Evolutionary conservation across 768 basidiomycete species (phyloP), one percentile per base, ranked within the genome.

Genomic region (Tylopilus sp.): DNA sequence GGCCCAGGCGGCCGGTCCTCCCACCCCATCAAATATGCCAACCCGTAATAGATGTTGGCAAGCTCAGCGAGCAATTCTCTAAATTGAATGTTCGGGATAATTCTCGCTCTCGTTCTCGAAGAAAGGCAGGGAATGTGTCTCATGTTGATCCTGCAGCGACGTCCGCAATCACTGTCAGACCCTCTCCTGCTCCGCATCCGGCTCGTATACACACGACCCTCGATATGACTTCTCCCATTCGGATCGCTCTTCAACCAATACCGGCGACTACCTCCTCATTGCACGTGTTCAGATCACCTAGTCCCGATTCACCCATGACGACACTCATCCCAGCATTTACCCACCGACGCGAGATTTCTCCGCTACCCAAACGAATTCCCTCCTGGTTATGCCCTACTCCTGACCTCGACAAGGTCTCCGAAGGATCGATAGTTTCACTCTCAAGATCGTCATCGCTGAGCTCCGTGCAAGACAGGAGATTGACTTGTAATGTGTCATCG

Each of bases 321-420:
- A 64, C 63, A 16, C 58, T 61, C 4, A 21, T 61, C 1, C 59
- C 54, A 10, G 43, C 36, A 24, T 33, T 17, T 5, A 10, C 14
- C 12, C 21, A 16, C 16, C 55, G 36, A 41, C 44, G 48, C 21
- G 67, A 71, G 53, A 46, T 60, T 22, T 59, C 63, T 17, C 58
- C 54, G 11, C 53, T 68, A 42, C 69, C 68, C 9, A 66, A 50
- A 40, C 65, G 69, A n/a, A 54, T 59, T 2, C 69, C 66, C 11
- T 53, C 57, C 13, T 37, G 55, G 14, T 17, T 13, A 34, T n/a
- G n/a, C n/a, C n/a, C n/a, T n/a, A 19, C 28, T 19, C 30, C 22
- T 19, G 30, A 26, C 19, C 28, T 17, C 6, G 26, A 38, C 11
- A 16, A 22, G 22, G 33, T 25, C 9, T 36, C 24, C 21, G 34